Percentiles rank a stretch among this genome's conserved stretches.
These are phyloP conservation scores for Begonia loranthoides DNA, from an alignment of 306 rosid species.

Conservation along the genomic window DNA sequence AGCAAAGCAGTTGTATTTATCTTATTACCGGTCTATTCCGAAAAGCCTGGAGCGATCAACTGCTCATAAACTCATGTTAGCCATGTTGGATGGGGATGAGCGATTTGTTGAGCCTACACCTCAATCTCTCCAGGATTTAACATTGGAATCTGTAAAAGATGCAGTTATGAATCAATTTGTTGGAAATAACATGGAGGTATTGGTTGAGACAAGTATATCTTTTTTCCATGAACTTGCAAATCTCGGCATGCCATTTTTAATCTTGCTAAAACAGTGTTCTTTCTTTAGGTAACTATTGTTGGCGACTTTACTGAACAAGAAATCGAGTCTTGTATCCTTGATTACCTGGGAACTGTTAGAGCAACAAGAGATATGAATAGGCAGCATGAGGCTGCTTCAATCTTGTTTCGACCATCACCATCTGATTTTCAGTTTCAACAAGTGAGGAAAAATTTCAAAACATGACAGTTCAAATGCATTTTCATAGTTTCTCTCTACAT, in stretches of 20 bases:
- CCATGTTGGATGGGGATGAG: constrained; percentile 93
- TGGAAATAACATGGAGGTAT: constrained; percentile 95
- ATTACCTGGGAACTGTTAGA: constrained; percentile 85
- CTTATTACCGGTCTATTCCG: constrained; percentile 93
- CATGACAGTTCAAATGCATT: constrained; percentile 1
- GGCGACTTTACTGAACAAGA: constrained; percentile 90
- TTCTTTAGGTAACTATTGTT: constrained; percentile 68
- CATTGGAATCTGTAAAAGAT: constrained; percentile 73
- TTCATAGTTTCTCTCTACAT: neutral
- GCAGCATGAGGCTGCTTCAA: constrained; percentile 33
- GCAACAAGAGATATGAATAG: constrained; percentile 23
- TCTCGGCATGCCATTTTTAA: constrained; percentile 11
- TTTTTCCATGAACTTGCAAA: constrained; percentile 10
- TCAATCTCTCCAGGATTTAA: constrained; percentile 62
- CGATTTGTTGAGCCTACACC: constrained; percentile 97
- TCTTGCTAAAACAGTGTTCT: constrained; percentile 2
- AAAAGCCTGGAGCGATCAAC: constrained; percentile 99
- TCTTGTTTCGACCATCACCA: constrained; percentile 59
- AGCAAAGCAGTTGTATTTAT: constrained; percentile 84
- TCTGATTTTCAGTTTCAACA: constrained; percentile 78
- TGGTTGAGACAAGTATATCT: constrained; percentile 10
- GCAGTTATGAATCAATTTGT: constrained; percentile 92
- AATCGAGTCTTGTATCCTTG: constrained; percentile 83
- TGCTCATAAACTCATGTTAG: constrained; percentile 98
- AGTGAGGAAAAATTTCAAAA: constrained; percentile 38